phyloP scores from a whole-genome alignment of 2,329 filamentous ascomycete genomes.

The Xylaria sp. region DNA sequence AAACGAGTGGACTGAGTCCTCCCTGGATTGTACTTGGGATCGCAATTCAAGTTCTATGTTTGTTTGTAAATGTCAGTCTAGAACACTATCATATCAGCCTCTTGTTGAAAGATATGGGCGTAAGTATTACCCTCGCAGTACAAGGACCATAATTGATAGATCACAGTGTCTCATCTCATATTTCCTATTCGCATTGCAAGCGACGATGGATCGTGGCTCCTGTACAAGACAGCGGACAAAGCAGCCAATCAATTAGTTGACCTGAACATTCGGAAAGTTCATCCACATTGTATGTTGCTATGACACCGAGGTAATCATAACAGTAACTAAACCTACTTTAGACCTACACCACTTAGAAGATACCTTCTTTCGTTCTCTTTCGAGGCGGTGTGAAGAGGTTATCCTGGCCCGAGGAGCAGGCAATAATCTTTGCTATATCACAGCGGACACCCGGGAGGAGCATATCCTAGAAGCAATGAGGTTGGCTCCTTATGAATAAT shows the following conservation, averaged over 20 bases:
- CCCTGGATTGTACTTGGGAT: background rate
- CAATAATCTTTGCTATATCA: slow-evolving; percentile 35
- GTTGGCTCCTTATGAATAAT: slow-evolving; percentile 5
- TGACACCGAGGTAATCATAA: background rate
- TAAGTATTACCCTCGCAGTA: slow-evolving; percentile 1
- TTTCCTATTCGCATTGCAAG: slow-evolving; percentile 34
- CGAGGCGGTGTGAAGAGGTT: slow-evolving; percentile 20
- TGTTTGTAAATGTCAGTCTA: slow-evolving; percentile 20
- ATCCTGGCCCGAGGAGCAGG: slow-evolving; percentile 31
- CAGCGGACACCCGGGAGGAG: slow-evolving; percentile 32
- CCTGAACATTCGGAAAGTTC: slow-evolving; percentile 32
- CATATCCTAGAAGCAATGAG: slow-evolving; percentile 33
- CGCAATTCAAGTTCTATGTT: slow-evolving; percentile 18
- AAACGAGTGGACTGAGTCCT: slow-evolving; percentile 26
- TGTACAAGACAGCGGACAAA: slow-evolving; percentile 32
- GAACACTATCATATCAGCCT: slow-evolving; percentile 17
- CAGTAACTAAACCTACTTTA: slow-evolving; percentile 7
- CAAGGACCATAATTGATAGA: slow-evolving; percentile 10
- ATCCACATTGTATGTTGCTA: slow-evolving; percentile 24
- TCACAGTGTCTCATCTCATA: slow-evolving; percentile 35
- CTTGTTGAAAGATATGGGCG: slow-evolving; percentile 32
- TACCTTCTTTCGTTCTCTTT: slow-evolving; percentile 31
- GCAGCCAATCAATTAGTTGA: slow-evolving; percentile 34
- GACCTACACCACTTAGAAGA: slow-evolving; percentile 35
- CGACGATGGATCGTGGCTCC: slow-evolving; percentile 29